phyloP scores from a whole-genome alignment of 1,284 basidiomycete genomes.

The Quambalaria eucalypti region DNA sequence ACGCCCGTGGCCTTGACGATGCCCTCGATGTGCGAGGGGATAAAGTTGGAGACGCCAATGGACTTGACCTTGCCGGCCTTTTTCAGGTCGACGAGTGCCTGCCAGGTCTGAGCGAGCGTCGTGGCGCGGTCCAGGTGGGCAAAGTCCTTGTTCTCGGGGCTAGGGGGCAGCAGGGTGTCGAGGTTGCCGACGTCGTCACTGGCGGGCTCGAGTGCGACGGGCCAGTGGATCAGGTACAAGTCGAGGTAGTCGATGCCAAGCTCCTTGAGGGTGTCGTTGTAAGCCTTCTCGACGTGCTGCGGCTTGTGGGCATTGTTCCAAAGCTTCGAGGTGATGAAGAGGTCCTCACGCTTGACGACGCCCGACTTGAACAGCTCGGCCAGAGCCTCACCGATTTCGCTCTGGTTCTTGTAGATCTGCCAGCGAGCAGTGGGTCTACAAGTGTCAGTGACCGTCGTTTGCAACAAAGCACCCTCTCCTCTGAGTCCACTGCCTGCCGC shows the following conservation, averaged over 20 bases:
- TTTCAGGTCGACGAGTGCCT: slow-evolving; percentile 61
- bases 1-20: slow-evolving; percentile 68
- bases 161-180: slow-evolving; percentile 52
- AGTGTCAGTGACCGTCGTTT: too few relatives aligned
- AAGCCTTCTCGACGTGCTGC: slow-evolving; percentile 42
- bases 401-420: slow-evolving; percentile 40
- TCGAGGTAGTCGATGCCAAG: slow-evolving; percentile 48
- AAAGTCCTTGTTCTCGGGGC: slow-evolving; percentile 50
- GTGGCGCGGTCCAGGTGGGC: slow-evolving; percentile 58
- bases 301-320: slow-evolving; percentile 62
- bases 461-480: too few relatives aligned
- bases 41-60: slow-evolving; percentile 71
- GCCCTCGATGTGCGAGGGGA: slow-evolving; percentile 58
- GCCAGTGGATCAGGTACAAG: slow-evolving; percentile 72
- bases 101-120: slow-evolving; percentile 69
- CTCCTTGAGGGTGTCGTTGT: slow-evolving; percentile 48
- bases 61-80: slow-evolving; percentile 45
- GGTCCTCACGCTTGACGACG: slow-evolving; percentile 50
- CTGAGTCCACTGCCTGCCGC: too few relatives aligned
- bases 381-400: slow-evolving; percentile 50
- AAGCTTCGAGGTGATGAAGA: slow-evolving; percentile 51
- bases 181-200: slow-evolving; percentile 3
- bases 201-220: slow-evolving; percentile 51
- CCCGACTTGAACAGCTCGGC: slow-evolving; percentile 44
- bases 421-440: too few relatives aligned